Conservation (phyloP, 768 basidiomycete genomes). For the Sporobolomyces pararoseus region DNA sequence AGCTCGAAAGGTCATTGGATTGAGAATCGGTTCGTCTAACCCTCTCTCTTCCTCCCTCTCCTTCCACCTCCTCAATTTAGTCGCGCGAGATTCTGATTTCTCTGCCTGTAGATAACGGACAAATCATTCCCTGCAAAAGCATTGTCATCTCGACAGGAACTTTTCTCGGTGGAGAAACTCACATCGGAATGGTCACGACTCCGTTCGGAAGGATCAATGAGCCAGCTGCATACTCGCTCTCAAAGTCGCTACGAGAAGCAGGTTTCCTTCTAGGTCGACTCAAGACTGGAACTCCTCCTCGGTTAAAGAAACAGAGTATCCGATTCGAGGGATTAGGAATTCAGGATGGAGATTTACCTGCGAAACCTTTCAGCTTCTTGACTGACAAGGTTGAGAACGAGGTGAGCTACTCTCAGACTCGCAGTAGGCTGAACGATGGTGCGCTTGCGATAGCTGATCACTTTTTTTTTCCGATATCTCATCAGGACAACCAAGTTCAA, state of each 20-base stretch:
- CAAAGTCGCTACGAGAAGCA: conserved; percentile 66
- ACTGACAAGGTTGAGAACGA: conserved; percentile 66
- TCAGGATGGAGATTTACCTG: conserved; percentile 65
- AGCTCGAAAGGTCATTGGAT: conserved; percentile 22
- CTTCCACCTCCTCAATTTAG: neutral
- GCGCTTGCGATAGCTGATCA: no score
- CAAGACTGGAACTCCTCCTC: conserved; percentile 77
- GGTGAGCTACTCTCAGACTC: conserved; percentile 51
- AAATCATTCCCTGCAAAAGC: conserved; percentile 68
- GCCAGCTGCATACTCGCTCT: conserved; percentile 60
- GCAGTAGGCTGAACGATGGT: no score
- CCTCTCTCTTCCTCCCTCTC: neutral
- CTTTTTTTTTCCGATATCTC: neutral
- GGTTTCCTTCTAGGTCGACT: conserved; percentile 78
- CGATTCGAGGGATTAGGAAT: conserved; percentile 60
- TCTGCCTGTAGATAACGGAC: conserved; percentile 61
- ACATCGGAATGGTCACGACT: conserved; percentile 61
- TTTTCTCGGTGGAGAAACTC: conserved; percentile 84
- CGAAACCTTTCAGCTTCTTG: conserved; percentile 72
- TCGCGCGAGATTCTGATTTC: neutral
- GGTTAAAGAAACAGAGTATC: conserved; percentile 67
- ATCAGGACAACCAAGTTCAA: conserved; percentile 65
- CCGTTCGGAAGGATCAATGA: conserved; percentile 43
- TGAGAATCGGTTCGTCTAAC: conserved; percentile 32
- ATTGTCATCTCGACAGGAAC: conserved; percentile 89